Conservation (phyloP, 495 filamentous ascomycete genomes). For the Aspergillus homomorphus region DNA sequence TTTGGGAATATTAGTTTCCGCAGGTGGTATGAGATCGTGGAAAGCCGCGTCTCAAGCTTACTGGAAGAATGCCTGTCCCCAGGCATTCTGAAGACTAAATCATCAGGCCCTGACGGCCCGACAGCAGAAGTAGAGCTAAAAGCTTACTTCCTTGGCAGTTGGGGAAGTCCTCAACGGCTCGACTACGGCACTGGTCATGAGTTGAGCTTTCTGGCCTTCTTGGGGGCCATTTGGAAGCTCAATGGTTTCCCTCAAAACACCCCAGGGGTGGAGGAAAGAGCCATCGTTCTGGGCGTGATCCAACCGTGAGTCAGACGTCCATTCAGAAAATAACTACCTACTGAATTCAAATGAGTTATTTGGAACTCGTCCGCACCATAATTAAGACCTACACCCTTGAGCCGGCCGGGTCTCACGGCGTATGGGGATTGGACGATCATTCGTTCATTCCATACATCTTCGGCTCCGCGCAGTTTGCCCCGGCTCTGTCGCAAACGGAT, state of each 20-base stretch:
- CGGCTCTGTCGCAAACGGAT: slow-evolving; percentile 63
- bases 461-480: slow-evolving; percentile 80
- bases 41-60: slow-evolving; percentile 53
- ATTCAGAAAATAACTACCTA: not conserved
- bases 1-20: slow-evolving; percentile 92
- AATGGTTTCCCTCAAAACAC: slow-evolving; percentile 60
- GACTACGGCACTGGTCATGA: slow-evolving; percentile 98
- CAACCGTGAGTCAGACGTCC: slow-evolving; percentile 59
- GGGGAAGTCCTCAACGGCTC: slow-evolving; percentile 82
- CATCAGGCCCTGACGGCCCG: slow-evolving; percentile 22
- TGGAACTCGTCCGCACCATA: slow-evolving; percentile 73
- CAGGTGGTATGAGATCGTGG: slow-evolving; percentile 71
- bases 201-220: slow-evolving; percentile 87
- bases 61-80: slow-evolving; percentile 60
- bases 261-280: slow-evolving; percentile 62
- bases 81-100: slow-evolving; percentile 42
- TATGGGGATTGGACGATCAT: slow-evolving; percentile 98
- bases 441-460: slow-evolving; percentile 96
- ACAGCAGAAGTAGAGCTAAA: slow-evolving; percentile 63
- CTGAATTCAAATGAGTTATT: slow-evolving; percentile 55
- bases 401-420: slow-evolving; percentile 89
- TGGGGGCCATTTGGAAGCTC: slow-evolving; percentile 87
- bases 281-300: slow-evolving; percentile 75
- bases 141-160: slow-evolving; percentile 79
- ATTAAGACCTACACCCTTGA: slow-evolving; percentile 93